Evolutionary conservation across 1,139 yeast species (phyloP), one percentile per base, ranked within the genome.

Genomic region (Debaryomycetaceae sp.): DNA sequence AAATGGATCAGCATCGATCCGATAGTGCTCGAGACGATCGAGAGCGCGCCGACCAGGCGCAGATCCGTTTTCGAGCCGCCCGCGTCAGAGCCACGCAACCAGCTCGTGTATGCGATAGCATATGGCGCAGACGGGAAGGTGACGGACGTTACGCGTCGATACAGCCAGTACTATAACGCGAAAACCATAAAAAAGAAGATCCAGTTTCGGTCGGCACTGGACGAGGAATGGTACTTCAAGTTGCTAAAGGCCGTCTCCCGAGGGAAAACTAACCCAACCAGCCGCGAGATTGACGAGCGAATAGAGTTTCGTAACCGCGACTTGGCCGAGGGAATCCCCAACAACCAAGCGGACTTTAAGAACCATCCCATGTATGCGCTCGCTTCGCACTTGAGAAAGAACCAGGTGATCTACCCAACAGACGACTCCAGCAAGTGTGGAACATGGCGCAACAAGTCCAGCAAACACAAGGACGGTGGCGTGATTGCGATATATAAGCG

Each of bases 1-100:
- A 70, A 68, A 36, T 87, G 96, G 94, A 67, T 85, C n/a, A 73
- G 93, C 4, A 63, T 86, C 2, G 97, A 90, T 43, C 93, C 96
- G 0, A 58, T 77, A 1, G 76, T 73, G 13, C 66, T 76, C 27
- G 55, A 70, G 32, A 54, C 68, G 1, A 73, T 87, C 14, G 95
- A 86, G 45, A 64, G 42, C 13, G 53, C 78, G n/a, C 77, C 87
- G 1, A 65, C 62, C 47, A 50, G 73, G 26, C 51, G 68, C 14
- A 68, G 62, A 34, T 71, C 87, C 5, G 64, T 69, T 31, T 62
- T 90, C 21, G 96, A 87, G 41, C 95, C 96, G 0, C 83, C 93
- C 0, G 45, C 62, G 31, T 54, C 68, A 2, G 81, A 80, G 30
- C 43, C 59, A 1, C 53, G 73, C 19, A 83, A 83, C 41, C 68